Base-by-base conservation (phyloP, 306 rosid species). In the Alnus rubra region DNA sequence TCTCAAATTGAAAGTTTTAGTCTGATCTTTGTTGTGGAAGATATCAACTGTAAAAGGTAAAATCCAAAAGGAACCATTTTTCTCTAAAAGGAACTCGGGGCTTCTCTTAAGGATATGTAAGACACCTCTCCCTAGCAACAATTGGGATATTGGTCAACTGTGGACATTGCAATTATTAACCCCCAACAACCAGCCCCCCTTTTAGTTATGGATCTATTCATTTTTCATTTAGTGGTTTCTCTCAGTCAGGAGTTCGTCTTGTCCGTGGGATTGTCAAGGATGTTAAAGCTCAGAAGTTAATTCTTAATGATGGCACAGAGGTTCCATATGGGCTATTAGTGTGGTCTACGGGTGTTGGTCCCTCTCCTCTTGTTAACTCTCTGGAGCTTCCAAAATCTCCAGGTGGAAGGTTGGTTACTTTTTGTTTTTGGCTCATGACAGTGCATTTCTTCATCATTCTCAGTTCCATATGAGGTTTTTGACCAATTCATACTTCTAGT, bases 311-410 rank as follows among this genome's bases (percentile, higher is more conserved):
- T 88, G 99, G 92, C 79, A 88, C 92, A 9, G 97, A 96, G 88
- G 98, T 96, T 78, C 98, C 99, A 60, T 96, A 88, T 77, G 99
- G 99, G 37, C 80, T 96, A 86, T 69, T 96, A 50, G 99, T 96
- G 60, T 96, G 99, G 99, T 93, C 99, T 51, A 96, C 98, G 28
- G 98, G 99, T 75, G 99, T 96, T 84, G 99, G 98, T 74, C 99
- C 99, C 35, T 93, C 99, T 23, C 73, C 93, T 60, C 52, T 95
- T 74, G 77, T 91, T 69, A 84, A 72, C 8, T 81, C 93, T 12
- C 39, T 90, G 74, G 88, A 88, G 56, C 85, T 96, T 64, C 92
- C 99, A 15, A 96, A 96, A 85, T 81, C 99, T 87, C 93, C 97
- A 10, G 99, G 97, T 84, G 99, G 99, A 86, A 90, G 99, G 99